phyloP scores from a whole-genome alignment of 306 rosid genomes.

The Neltuma alba region DNA sequence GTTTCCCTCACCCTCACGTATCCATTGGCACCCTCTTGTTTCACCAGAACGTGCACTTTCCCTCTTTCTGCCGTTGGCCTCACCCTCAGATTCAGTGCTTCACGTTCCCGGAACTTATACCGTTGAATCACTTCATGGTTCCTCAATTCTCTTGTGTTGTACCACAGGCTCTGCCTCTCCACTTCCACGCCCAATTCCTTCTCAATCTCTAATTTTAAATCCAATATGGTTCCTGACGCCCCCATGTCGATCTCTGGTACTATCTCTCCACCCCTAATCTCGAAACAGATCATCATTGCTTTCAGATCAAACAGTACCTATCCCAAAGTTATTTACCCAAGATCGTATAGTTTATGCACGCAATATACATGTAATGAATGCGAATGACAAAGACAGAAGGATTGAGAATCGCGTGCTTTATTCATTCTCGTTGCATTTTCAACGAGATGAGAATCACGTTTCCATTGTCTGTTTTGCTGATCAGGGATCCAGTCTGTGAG shows the following conservation, averaged over 20 bases:
- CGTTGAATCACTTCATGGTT: not conserved
- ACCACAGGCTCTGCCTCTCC: conserved; percentile 38
- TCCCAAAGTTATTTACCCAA: not conserved
- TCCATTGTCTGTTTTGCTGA: not conserved
- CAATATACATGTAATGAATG: not conserved
- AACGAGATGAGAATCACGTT: not conserved
- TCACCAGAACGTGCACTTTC: conserved; percentile 34
- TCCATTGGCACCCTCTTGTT: not conserved
- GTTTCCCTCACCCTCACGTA: conserved; percentile 43
- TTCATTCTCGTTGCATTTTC: not conserved
- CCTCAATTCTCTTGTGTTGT: not conserved
- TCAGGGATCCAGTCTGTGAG: not conserved
- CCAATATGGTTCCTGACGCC: not conserved
- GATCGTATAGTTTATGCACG: not conserved
- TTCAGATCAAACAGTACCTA: not conserved
- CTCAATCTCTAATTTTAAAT: conserved; percentile 38
- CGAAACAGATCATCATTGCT: not conserved
- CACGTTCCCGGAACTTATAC: not conserved
- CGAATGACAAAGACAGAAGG: not conserved
- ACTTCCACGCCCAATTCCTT: conserved; percentile 11
- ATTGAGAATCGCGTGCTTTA: not conserved
- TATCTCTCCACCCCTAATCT: conserved; percentile 35
- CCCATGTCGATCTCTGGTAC: conserved; percentile 32
- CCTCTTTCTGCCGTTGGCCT: not conserved
- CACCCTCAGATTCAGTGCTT: conserved; percentile 28